Evolutionary conservation across 768 basidiomycete species (phyloP), one percentile per base, ranked within the genome.

Genomic region (Calocera cornea): DNA sequence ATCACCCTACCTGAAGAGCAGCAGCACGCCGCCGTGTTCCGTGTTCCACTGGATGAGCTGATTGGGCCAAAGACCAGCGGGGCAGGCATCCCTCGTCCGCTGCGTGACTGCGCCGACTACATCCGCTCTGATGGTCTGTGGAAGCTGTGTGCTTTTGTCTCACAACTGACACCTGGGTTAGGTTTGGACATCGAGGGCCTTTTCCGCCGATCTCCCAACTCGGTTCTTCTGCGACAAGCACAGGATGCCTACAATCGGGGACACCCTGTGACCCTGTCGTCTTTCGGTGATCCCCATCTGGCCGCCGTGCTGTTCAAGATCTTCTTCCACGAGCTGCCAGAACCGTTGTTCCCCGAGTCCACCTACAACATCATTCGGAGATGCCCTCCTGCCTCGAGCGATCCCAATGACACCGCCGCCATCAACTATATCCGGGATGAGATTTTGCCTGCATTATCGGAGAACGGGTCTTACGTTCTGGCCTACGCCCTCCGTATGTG

Each of bases 261-360:
- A 85, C 84, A 91, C 69, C 86, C 92, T 0, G 87, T 94, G 11
- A 89, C 88, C 0, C 77, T 94, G 47, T 78, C 84, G n/a, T 86
- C 81, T 1, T 92, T 89, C 72, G 82, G 80, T 0, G 90, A 92
- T 71, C 87, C 89, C 5, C 82, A 90, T 75, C 81, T 94, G 1
- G 89, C 90, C 1, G 90, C 92, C 10, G 92, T 93, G 0, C 80
- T 94, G 38, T 77, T 94, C 66, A 93, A 94, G 79, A 92, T 90
- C 74, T 92, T 88, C 73, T 77, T 94, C 29, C 83, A 89, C 40
- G 89, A 92, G 74, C 79, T 94, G 1, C 89, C 90, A 1, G 81
- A 84, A 64, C 88, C 92, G 2, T 77, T 90, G n/a, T 89, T 94
- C 70, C 83, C 87, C 0, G 89, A 90, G 75, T 75, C 73, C 3